Base-by-base conservation (phyloP, 2,329 filamentous ascomycete species). In the Xylaria sp. region DNA sequence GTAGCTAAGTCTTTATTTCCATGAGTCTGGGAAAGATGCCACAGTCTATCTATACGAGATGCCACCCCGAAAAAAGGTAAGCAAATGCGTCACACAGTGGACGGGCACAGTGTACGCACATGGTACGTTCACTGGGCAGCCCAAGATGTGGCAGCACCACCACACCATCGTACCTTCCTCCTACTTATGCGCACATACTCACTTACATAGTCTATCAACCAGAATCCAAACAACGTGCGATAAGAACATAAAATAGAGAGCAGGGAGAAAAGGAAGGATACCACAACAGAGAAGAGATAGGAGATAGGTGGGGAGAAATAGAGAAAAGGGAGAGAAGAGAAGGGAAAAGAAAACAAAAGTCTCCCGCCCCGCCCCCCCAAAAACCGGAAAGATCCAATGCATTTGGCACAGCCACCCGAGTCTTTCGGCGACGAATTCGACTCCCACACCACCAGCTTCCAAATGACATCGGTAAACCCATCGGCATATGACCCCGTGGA, bases 341-440 rank as follows among this genome's bases (percentile, higher is more conserved):
- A 13, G n/a, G 32, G 9, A 44, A 32, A 13, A 23, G 25, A 21
- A 32, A 48, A 23, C 35, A 10, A 42, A 1, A 5, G 35, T 12
- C 3, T 12, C n/a, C n/a, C n/a, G n/a, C n/a, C n/a, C n/a, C n/a
- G n/a, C n/a, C n/a, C n/a, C n/a, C n/a, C n/a, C n/a, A n/a, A n/a
- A n/a, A n/a, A n/a, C n/a, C n/a, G n/a, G 18, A 10, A 12, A 3
- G 53, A 29, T 50, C 37, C 48, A 27, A 71, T 71, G 62, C 68
- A 68, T 66, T 62, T 63, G 16, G 63, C 69, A 44, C 64, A 48
- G n/a, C 63, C 58, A 12, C 67, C 58, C 23, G 67, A 63, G 53
- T 64, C 61, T 12, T 65, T 67, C 47, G 54, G 69, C 37, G 67
- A 67, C 54, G 61, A 69, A 12, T 25, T 69, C 2, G 63, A 63